These are phyloP conservation scores for Aspergillus awamori DNA, from an alignment of 2,329 filamentous ascomycete genomes.

Conservation along the genomic window DNA sequence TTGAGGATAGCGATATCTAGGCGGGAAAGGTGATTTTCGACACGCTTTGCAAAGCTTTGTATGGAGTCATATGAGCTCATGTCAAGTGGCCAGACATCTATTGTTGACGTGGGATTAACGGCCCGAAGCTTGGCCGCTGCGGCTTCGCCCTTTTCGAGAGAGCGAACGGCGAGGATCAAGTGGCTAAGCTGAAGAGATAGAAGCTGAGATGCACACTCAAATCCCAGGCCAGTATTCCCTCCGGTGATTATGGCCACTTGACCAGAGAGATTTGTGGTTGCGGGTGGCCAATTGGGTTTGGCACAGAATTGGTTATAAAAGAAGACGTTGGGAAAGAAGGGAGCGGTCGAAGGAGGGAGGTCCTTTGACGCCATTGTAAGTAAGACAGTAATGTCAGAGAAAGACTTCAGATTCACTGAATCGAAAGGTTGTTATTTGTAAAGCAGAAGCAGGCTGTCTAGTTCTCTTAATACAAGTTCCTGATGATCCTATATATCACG, in stretches of 20 bases:
- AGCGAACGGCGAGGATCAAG: slow-evolving; percentile 52
- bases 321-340: neutral
- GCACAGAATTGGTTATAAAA: neutral
- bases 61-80: neutral
- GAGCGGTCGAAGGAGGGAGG: neutral
- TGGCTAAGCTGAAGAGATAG: slow-evolving; percentile 43
- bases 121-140: slow-evolving; percentile 46
- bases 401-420: too few species aligned
- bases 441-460: too few species aligned
- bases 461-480: too few species aligned
- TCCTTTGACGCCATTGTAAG: neutral
- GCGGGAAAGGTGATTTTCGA: neutral
- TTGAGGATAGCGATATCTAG: slow-evolving; percentile 39
- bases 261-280: slow-evolving; percentile 38
- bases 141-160: slow-evolving; percentile 46
- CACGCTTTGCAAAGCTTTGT: neutral
- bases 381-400: too few species aligned
- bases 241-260: slow-evolving; percentile 54
- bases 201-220: slow-evolving; percentile 50
- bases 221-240: slow-evolving; percentile 52
- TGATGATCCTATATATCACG: too few species aligned
- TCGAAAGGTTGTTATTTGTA: too few species aligned
- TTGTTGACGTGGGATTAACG: slow-evolving; percentile 38
- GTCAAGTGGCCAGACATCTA: slow-evolving; percentile 8
- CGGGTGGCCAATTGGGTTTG: slow-evolving; percentile 22